Conservation (phyloP, 2,329 filamentous ascomycete species). For the Aspergillaceae sp. region DNA sequence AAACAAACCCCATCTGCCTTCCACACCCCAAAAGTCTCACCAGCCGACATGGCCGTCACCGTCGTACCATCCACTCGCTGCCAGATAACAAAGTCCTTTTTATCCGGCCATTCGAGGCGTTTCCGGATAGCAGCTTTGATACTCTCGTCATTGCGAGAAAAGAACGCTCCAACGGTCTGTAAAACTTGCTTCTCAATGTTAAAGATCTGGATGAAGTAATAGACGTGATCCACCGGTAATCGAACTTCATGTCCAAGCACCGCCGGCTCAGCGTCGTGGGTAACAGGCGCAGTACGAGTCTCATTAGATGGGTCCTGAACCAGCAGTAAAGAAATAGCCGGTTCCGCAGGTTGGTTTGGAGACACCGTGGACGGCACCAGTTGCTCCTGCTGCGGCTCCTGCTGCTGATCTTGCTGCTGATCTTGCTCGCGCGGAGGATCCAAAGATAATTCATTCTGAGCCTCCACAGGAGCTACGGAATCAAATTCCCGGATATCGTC, state of each 20-base stretch:
- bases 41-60: constrained; percentile 25
- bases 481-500: constrained; percentile 20
- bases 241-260: constrained; percentile 12
- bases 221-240: constrained; percentile 30
- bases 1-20: constrained; percentile 33
- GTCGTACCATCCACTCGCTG: constrained; percentile 32
- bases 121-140: constrained; percentile 35
- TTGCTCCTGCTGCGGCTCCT: too few relatives aligned
- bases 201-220: constrained; percentile 45
- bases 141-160: constrained; percentile 31
- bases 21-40: constrained; percentile 27
- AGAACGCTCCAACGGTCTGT: constrained; percentile 33
- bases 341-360: background rate
- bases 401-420: too few relatives aligned
- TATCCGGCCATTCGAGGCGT: constrained; percentile 28
- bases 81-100: constrained; percentile 37
- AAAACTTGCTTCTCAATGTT: constrained; percentile 42
- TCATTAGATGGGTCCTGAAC: background rate
- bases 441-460: constrained; percentile 5
- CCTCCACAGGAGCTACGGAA: constrained; percentile 3
- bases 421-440: background rate
- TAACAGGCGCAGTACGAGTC: too few relatives aligned
- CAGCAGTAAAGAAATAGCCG: too few relatives aligned
- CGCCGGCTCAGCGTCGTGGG: background rate
- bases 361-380: too few relatives aligned